Evolutionary conservation across 371 early-diverging fungal species (phyloP), one percentile per base, ranked within the genome.

Genomic region (Mucor circinelloides): DNA sequence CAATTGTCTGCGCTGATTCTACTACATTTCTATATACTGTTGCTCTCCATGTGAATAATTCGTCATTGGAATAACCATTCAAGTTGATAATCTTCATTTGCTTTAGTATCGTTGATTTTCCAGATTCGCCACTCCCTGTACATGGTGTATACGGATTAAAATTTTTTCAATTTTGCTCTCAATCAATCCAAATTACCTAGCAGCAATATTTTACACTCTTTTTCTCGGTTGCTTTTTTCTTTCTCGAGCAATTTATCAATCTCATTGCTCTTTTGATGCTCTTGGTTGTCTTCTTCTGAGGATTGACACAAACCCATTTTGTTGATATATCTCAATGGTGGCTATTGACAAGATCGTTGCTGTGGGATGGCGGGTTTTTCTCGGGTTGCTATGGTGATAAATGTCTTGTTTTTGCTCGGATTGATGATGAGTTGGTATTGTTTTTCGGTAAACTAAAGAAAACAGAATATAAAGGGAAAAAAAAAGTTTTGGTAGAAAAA

Each of bases 31-130:
- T 85, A 72, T 90, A 90, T 46, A 97, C 89, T 2, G 89, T 89
- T 55, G 89, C 77, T 52, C 91, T 82, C 83, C 87, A 96, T 25
- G 88, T 78, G 64, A 82, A 82, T 8, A 94, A 83, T 70, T 97
- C 98, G 36, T 90, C 92, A 63, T 85, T 77, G 15, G 86, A 85
- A 78, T 92, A 98, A 4, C 96, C 97, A 56, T 88, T 87, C 68
- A 93, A 91, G 76, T 96, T 94, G 70, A 97, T 94, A 64, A 97
- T 91, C 71, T 94, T 94, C 94, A 96, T 94, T 77, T 96, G 96
- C 63, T 96, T 96, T 34, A 95, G 87, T 72, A 96, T 90, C 46
- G 96, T 96, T 60, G 92, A 91, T 74, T 95, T 95, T 55, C 96
- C 96, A 38, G 93, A 93, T 78, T 95, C 96, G 63, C 95, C 95